phyloP scores from a whole-genome alignment of 208 protist species.

The Leishmania amazonensis region DNA sequence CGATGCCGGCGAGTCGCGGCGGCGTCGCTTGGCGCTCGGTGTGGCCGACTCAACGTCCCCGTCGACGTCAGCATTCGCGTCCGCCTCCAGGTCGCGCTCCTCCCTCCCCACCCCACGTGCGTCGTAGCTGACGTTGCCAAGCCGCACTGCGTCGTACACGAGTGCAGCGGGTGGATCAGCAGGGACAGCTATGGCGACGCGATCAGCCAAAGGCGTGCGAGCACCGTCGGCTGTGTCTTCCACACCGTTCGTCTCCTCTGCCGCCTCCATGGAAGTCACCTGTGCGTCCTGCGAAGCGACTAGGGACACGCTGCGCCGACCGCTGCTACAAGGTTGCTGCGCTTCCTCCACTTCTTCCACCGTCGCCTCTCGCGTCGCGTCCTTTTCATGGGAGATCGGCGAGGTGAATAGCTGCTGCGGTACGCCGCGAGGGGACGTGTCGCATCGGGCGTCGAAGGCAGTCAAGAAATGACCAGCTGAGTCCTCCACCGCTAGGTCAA shows the following conservation, averaged over 20 bases:
- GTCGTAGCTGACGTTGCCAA: conserved; percentile 30
- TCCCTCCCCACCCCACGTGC: neutral
- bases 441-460: neutral
- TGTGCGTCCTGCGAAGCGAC: neutral
- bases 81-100: neutral
- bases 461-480: neutral
- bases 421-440: conserved; percentile 12
- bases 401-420: conserved; percentile 36
- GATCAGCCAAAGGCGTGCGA: neutral
- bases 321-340: neutral
- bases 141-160: conserved; percentile 21
- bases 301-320: conserved; percentile 23
- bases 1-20: neutral
- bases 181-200: neutral
- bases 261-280: neutral
- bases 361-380: neutral
- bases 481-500: neutral
- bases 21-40: neutral
- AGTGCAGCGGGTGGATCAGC: conserved; percentile 13
- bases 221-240: neutral
- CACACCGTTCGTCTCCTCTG: neutral
- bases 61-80: neutral
- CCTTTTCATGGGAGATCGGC: neutral
- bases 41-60: neutral
- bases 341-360: neutral